A percentile compares a stretch with the other conserved stretches of the same genome.
These are phyloP conservation scores for Acanthamoeba triangularis DNA, from an alignment of 208 protist genomes.

Conservation along the genomic window DNA sequence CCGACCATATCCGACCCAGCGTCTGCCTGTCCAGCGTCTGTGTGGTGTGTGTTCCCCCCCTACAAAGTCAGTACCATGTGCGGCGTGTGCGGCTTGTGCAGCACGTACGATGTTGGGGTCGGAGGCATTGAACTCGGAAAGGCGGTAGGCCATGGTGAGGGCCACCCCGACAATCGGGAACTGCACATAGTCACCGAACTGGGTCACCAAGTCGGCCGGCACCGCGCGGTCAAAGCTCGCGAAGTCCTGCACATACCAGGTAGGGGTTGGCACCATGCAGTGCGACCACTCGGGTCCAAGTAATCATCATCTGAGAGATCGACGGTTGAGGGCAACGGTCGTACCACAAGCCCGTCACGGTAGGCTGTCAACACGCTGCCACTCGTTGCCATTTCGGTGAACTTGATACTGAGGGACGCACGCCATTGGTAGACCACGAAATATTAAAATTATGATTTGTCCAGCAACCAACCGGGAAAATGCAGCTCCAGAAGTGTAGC, in stretches of 20 bases:
- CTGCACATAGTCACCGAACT: background rate
- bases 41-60: no score
- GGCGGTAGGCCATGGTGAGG: background rate
- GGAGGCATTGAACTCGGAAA: background rate
- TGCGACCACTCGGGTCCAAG: no score
- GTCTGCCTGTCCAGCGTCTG: conserved; percentile 40
- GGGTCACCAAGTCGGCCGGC: background rate
- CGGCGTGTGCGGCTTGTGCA: no score
- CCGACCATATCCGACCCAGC: background rate
- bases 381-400: background rate
- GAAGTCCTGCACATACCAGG: background rate
- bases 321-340: background rate
- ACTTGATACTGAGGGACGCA: background rate
- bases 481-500: no score
- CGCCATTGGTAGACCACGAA: no score
- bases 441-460: no score
- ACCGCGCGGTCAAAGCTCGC: background rate
- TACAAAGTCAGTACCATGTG: no score
- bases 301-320: background rate
- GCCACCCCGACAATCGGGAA: background rate
- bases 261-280: no score
- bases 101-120: background rate
- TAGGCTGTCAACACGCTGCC: background rate
- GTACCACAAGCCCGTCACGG: background rate
- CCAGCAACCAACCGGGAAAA: no score